phyloP scores from a whole-genome alignment of 1,284 basidiomycete genomes.

The Retiboletus fuscus region DNA sequence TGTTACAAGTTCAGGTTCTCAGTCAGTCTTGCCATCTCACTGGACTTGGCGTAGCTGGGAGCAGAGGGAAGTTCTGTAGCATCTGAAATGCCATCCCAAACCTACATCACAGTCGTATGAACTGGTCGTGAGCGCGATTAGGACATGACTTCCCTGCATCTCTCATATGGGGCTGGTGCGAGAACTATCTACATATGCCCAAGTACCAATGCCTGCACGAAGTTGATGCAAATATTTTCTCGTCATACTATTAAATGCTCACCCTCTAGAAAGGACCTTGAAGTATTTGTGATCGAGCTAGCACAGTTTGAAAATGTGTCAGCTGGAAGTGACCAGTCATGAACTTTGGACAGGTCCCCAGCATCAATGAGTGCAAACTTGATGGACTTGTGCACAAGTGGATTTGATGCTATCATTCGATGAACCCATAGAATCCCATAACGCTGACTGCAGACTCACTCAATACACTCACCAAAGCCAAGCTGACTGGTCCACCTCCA shows the following conservation, averaged over 20 bases:
- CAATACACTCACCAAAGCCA: conserved; percentile 90
- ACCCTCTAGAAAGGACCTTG: too few relatives aligned
- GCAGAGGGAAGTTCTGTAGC: conserved; percentile 59
- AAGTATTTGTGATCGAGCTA: conserved; percentile 88
- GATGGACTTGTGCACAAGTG: conserved; percentile 60
- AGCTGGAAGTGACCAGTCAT: conserved; percentile 71
- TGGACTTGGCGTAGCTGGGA: conserved; percentile 48
- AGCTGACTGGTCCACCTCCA: conserved; percentile 92
- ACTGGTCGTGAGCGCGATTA: not conserved
- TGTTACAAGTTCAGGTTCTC: conserved; percentile 94
- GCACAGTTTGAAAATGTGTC: conserved; percentile 88
- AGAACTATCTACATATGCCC: conserved; percentile 79
- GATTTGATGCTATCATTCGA: conserved; percentile 63
- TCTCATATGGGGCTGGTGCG: conserved; percentile 82
- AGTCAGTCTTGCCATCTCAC: conserved; percentile 81
- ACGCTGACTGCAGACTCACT: conserved; percentile 60
- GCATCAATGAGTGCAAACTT: conserved; percentile 85
- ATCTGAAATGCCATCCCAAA: conserved; percentile 90
- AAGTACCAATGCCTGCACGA: conserved; percentile 81
- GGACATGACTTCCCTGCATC: conserved; percentile 75
- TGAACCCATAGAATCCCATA: conserved; percentile 3
- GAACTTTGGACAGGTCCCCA: conserved; percentile 75
- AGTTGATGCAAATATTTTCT: conserved; percentile 2
- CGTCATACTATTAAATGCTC: too few relatives aligned
- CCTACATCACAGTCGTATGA: conserved; percentile 55